phyloP scores from a whole-genome alignment of 1,139 yeast genomes.

The Yamadazyma diospyri region DNA sequence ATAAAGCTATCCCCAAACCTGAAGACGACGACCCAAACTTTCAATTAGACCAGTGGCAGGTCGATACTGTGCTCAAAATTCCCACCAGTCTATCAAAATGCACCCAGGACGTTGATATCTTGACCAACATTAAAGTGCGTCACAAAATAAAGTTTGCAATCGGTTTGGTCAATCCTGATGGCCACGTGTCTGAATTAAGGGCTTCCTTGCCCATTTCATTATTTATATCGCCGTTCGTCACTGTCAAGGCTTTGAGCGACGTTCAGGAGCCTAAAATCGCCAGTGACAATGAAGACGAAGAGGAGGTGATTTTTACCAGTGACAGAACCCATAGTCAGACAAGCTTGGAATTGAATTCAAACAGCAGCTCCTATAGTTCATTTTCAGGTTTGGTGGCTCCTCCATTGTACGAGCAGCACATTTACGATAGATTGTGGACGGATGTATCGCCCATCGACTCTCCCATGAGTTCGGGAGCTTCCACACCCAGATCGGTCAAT shows the following conservation, averaged over 20 bases:
- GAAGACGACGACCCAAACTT: conserved; percentile 35
- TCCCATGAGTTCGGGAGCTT: conserved; percentile 51
- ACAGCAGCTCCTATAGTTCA: conserved; percentile 29
- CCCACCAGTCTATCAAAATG: conserved; percentile 74
- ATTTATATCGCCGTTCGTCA: conserved; percentile 79
- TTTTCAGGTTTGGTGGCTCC: conserved; percentile 68
- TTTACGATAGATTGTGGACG: conserved; percentile 81
- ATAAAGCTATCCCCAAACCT: conserved; percentile 33
- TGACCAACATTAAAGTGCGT: conserved; percentile 57
- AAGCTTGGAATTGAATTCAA: conserved; percentile 24
- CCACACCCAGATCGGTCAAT: conserved; percentile 36
- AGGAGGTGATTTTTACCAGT: conserved; percentile 31
- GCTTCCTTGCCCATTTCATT: conserved; percentile 69
- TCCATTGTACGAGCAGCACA: conserved; percentile 81
- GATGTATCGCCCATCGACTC: conserved; percentile 61
- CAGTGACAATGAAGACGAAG: conserved; percentile 16
- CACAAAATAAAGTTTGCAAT: conserved; percentile 70
- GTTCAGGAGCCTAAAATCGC: conserved; percentile 11
- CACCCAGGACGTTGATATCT: conserved; percentile 80
- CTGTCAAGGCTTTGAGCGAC: conserved; percentile 52
- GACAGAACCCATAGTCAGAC: conserved; percentile 27
- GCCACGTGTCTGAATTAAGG: conserved; percentile 72
- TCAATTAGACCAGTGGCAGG: conserved; percentile 74
- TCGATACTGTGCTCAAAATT: conserved; percentile 53
- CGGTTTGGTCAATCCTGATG: conserved; percentile 65